Evolutionary conservation across 2,329 filamentous ascomycete species (phyloP), one percentile per base, ranked within the genome.

Genomic region (Aspergillus pseudoviridinutans): DNA sequence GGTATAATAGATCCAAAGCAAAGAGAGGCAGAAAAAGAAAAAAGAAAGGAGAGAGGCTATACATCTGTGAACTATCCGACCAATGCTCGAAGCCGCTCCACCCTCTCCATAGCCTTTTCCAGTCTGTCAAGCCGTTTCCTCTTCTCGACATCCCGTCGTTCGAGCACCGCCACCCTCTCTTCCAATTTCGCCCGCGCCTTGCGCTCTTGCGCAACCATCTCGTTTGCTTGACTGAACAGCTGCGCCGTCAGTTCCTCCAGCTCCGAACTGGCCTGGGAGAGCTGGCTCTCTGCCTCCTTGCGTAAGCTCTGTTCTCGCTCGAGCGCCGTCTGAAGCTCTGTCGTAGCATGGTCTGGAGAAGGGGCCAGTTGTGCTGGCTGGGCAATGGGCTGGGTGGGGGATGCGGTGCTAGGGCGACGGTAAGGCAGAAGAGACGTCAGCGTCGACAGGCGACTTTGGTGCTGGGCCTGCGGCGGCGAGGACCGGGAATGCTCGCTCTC

Each of bases 181-280:
- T 80, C 78, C 51, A 80, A 65, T 58, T 76, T 83, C 17, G 80
- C 82, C 55, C 84, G 75, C 42, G 83, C 83, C 67, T 80, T 82
- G 27, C 85, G 78, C 73, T 87, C 85, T 54, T 79, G 74, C 3
- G 84, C 84, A 8, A 87, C 85, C 84, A 87, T 87, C 70, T 87
- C 84, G 58, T 87, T 87, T 32, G 85, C 85, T 66, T 87, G 82
- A 53, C 82, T 81, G 68, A 87, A 87, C 8, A 87, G 69, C 56
- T 80, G 79, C 32, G 80, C 81, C 12, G 81, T 85, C 58, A 87
- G 70, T 54, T 87, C 85, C 63, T 87, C 85, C 29, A 87, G 77
- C 69, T 87, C 85, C 1, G 72, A 76, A 59, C 80, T 82, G 17
- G 84, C 79, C 52, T 80, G 79, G 38, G 78, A 77, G 2, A 84